Evolutionary conservation across 2,329 filamentous ascomycete genomes (phyloP).

Genomic region (Fonsecaea erecta): DNA sequence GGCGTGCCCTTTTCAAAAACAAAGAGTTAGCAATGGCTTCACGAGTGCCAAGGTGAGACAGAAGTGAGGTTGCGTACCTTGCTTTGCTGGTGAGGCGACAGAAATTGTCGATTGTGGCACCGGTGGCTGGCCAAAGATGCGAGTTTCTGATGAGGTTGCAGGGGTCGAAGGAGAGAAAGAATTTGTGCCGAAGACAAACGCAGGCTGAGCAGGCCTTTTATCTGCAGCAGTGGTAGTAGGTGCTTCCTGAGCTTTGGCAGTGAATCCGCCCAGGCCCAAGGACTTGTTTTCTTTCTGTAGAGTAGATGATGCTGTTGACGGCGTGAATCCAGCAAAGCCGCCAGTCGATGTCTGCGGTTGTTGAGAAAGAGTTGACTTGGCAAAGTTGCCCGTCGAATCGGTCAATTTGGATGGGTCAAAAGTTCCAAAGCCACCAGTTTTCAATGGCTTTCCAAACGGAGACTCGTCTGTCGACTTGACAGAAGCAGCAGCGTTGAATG

Average conservation of each 20-base stretch:
- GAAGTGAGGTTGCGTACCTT: slow-evolving; percentile 12
- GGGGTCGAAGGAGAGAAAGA: neutral
- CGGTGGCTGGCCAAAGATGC: neutral
- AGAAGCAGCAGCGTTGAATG: neutral
- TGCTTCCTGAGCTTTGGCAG: neutral
- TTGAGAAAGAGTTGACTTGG: slow-evolving; percentile 12
- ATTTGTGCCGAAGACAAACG: neutral
- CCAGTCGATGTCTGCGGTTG: neutral
- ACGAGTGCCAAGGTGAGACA: neutral
- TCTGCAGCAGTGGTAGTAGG: neutral
- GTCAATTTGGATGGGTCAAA: neutral
- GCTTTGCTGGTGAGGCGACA: neutral
- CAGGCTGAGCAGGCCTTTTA: neutral
- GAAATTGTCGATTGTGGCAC: neutral
- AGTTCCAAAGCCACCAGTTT: slow-evolving; percentile 17
- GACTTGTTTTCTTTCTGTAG: neutral
- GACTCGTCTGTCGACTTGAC: slow-evolving; percentile 2
- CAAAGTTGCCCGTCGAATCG: slow-evolving; percentile 7
- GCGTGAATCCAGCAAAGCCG: slow-evolving; percentile 7
- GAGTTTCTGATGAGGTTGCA: neutral
- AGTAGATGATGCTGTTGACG: neutral
- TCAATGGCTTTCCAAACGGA: slow-evolving; percentile 10
- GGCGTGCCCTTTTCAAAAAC: neutral
- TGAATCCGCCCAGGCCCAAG: neutral
- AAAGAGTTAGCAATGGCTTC: neutral